phyloP scores from a whole-genome alignment of 768 basidiomycete genomes.

The Kwoniella dendrophila region DNA sequence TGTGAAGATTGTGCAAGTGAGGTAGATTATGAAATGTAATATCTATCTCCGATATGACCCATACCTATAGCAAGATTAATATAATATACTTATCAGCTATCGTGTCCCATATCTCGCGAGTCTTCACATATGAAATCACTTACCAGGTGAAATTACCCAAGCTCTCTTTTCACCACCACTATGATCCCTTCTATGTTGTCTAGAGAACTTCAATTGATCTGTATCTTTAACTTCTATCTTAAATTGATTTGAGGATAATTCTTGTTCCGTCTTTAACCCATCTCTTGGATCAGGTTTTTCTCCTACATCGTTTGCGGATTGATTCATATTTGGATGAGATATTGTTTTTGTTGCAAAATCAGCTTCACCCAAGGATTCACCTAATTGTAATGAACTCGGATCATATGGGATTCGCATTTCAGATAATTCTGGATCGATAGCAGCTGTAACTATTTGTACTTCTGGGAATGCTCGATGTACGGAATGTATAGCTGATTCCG shows the following conservation, averaged over 20 bases:
- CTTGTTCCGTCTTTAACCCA: constrained; percentile 20
- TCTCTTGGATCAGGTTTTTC: constrained; percentile 49
- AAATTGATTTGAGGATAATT: constrained; percentile 27
- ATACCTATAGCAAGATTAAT: constrained; percentile 31
- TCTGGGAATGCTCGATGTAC: constrained; percentile 80
- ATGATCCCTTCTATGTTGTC: constrained; percentile 40
- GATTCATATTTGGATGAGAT: neutral
- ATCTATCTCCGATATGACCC: constrained; percentile 47
- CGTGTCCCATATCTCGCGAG: neutral
- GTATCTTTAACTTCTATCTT: constrained; percentile 26
- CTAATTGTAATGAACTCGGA: constrained; percentile 31
- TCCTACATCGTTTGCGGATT: neutral
- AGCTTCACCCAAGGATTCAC: constrained; percentile 42
- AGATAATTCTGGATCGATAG: constrained; percentile 74
- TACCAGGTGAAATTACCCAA: constrained; percentile 52
- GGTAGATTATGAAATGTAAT: constrained; percentile 18
- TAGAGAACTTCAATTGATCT: constrained; percentile 41
- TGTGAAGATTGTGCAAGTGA: neutral
- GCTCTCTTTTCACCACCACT: constrained; percentile 46
- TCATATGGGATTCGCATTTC: constrained; percentile 58
- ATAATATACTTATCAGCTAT: neutral
- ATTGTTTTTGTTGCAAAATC: constrained; percentile 40
- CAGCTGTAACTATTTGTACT: constrained; percentile 81
- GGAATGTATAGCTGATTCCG: constrained; percentile 75
- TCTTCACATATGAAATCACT: constrained; percentile 15